These are phyloP conservation scores for Astrothelium macrocarpum DNA, from an alignment of 495 filamentous ascomycete species.

Conservation along the genomic window DNA sequence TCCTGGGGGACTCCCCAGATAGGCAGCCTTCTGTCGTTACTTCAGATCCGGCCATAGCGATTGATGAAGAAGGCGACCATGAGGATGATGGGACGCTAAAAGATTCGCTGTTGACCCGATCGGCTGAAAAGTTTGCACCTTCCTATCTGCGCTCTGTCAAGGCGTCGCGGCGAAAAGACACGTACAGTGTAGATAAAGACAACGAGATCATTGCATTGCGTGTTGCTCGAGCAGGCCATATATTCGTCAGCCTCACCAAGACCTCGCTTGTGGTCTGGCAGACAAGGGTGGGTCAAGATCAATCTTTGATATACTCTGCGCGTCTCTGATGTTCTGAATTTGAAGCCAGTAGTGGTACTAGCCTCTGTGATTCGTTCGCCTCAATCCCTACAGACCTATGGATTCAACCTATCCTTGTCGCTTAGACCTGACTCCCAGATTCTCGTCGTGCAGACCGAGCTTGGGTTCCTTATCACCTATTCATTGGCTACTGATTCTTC, in stretches of 20 bases:
- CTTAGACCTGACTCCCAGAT: constrained; percentile 88
- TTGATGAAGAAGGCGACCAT: constrained; percentile 5
- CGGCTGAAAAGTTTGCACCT: constrained; percentile 16
- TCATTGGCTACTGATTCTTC: constrained; percentile 77
- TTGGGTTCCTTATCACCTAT: constrained; percentile 90
- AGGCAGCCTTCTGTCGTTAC: not conserved
- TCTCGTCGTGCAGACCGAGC: constrained; percentile 78
- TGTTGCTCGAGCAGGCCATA: constrained; percentile 68
- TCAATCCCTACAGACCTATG: constrained; percentile 71
- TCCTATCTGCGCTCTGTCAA: not conserved
- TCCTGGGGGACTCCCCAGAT: too few species aligned
- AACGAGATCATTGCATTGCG: constrained; percentile 56
- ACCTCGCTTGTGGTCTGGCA: constrained; percentile 88
- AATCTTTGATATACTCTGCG: not conserved
- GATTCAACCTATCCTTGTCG: constrained; percentile 70
- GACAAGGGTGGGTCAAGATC: constrained; percentile 59
- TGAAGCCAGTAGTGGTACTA: constrained; percentile 77
- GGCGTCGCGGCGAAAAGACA: not conserved
- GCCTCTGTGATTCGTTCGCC: constrained; percentile 74
- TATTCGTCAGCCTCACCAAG: constrained; percentile 82
- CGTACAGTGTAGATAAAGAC: not conserved
- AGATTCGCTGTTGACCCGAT: not conserved
- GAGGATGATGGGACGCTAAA: not conserved
- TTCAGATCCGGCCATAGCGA: not conserved
- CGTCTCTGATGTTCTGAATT: not conserved